A percentile compares a stretch with the other conserved stretches of the same genome.
These are phyloP conservation scores for Backusella tuberculispora DNA, from an alignment of 192 early-diverging fungal genomes.

Conservation along the genomic window DNA sequence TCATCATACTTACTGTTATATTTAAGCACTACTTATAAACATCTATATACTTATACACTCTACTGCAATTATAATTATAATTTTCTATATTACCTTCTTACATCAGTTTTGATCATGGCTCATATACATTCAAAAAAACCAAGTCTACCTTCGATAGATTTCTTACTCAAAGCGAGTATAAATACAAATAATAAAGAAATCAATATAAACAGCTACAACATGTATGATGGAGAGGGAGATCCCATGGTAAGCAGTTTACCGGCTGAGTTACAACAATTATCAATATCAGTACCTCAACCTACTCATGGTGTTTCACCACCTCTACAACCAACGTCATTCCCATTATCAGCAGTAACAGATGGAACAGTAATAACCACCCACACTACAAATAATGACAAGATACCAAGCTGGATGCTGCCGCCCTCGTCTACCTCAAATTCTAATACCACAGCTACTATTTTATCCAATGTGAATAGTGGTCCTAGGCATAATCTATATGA, in stretches of 20 bases:
- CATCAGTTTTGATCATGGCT: background rate
- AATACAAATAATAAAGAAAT: too few species aligned
- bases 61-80: too few species aligned
- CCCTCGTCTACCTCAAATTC: conserved; percentile 2
- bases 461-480: too few species aligned
- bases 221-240: background rate
- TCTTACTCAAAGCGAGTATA: background rate
- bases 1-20: too few species aligned
- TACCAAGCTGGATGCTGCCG: conserved; percentile 16
- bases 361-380: too few species aligned
- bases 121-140: conserved; percentile 10
- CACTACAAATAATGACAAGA: background rate
- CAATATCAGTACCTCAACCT: conserved; percentile 8
- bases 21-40: too few species aligned
- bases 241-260: conserved; percentile 16
- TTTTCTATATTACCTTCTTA: too few species aligned
- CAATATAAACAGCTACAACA: background rate
- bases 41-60: too few species aligned
- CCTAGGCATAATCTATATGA: too few species aligned
- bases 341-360: too few species aligned
- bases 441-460: too few species aligned
- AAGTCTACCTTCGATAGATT: conserved; percentile 23
- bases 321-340: too few species aligned
- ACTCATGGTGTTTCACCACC: background rate
- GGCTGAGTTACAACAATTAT: conserved; percentile 25